Percentiles rank a stretch among this genome's conserved stretches.
These are phyloP conservation scores for Ustanciosporium gigantosporum DNA, from an alignment of 1,284 basidiomycete species.

Conservation along the genomic window DNA sequence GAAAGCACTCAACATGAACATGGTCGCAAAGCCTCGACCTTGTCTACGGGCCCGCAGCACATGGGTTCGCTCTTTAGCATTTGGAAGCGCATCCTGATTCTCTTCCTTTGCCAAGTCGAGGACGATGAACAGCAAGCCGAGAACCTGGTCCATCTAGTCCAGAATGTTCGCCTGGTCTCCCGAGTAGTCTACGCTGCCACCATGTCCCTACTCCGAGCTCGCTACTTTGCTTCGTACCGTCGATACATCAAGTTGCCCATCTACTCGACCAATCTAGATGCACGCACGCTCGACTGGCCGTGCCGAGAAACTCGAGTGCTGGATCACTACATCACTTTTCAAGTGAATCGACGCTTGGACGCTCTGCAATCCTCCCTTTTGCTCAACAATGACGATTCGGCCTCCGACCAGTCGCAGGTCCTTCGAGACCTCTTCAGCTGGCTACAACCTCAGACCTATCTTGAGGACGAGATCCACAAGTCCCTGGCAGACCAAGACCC, in stretches of 20 bases:
- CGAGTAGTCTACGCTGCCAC: slow-evolving; percentile 9
- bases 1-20: slow-evolving; percentile 6
- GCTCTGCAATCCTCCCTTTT: slow-evolving; percentile 14
- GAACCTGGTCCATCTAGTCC: slow-evolving; percentile 8
- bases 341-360: slow-evolving; percentile 15
- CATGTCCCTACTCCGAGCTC: slow-evolving; percentile 18
- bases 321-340: slow-evolving; percentile 33
- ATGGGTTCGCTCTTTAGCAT: slow-evolving; percentile 4
- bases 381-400: slow-evolving; percentile 31
- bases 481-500: neutral
- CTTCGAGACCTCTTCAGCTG: slow-evolving; percentile 35
- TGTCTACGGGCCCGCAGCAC: neutral
- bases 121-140: slow-evolving; percentile 18
- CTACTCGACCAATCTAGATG: slow-evolving; percentile 16
- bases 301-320: slow-evolving; percentile 26
- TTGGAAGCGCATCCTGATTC: slow-evolving; percentile 15
- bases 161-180: slow-evolving; percentile 21
- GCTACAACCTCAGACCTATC: slow-evolving; percentile 31
- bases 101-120: slow-evolving; percentile 6
- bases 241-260: slow-evolving; percentile 12
- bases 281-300: slow-evolving; percentile 3
- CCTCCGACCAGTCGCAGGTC: slow-evolving; percentile 24
- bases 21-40: neutral
- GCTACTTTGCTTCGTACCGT: slow-evolving; percentile 21
- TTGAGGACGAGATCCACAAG: slow-evolving; percentile 33